Conservation (phyloP, 768 basidiomycete species). For the Rubroboletus satanas region DNA sequence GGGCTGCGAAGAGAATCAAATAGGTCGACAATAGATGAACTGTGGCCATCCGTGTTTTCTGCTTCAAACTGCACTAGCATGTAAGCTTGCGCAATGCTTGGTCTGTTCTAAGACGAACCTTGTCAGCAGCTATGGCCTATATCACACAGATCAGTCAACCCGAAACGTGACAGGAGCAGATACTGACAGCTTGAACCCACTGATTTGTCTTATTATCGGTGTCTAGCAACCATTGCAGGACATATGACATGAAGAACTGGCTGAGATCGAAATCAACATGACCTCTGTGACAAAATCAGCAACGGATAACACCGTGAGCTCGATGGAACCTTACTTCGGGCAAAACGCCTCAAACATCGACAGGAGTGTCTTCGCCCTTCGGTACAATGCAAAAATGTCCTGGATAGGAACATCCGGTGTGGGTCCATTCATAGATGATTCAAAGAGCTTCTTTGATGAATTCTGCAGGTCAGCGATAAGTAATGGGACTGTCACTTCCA, state of each 20-base stretch:
- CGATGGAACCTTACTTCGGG: slow-evolving; percentile 52
- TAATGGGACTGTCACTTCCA: slow-evolving; percentile 65
- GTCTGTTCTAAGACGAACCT: slow-evolving; percentile 41
- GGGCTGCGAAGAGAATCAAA: slow-evolving; percentile 93
- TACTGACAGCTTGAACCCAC: slow-evolving; percentile 88
- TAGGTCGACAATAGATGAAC: slow-evolving; percentile 95
- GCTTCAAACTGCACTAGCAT: slow-evolving; percentile 60
- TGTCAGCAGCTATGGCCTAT: slow-evolving; percentile 79
- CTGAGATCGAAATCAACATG: slow-evolving; percentile 65
- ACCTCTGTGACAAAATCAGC: slow-evolving; percentile 36
- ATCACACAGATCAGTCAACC: slow-evolving; percentile 7
- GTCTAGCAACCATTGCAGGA: slow-evolving; percentile 82
- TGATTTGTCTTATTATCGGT: slow-evolving; percentile 87
- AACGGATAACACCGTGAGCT: neutral
- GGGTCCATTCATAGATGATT: slow-evolving; percentile 82
- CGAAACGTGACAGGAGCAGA: neutral
- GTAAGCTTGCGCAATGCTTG: slow-evolving; percentile 1
- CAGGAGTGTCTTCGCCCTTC: slow-evolving; percentile 67
- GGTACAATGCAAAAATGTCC: slow-evolving; percentile 85
- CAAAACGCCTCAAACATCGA: slow-evolving; percentile 83
- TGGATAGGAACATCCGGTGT: slow-evolving; percentile 86
- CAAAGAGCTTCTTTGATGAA: slow-evolving; percentile 70
- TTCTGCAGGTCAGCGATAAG: slow-evolving; percentile 63
- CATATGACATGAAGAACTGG: slow-evolving; percentile 82
- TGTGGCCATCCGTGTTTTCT: slow-evolving; percentile 76